Conservation (phyloP, 192 early-diverging fungal genomes). For the Backusella mclennaniae region DNA sequence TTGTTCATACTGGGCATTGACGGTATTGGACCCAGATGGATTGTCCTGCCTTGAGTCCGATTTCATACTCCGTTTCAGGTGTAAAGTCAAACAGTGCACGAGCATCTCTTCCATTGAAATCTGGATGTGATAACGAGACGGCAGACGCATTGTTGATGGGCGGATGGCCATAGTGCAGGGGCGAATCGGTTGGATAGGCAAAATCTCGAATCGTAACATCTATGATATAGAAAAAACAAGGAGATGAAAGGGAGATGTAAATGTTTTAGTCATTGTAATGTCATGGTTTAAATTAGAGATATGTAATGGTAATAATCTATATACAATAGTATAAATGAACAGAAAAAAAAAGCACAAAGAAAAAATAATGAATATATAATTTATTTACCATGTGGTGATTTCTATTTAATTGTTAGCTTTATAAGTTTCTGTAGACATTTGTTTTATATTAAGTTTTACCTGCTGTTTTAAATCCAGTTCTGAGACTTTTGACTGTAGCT, state of each 20-base stretch:
- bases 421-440: background rate
- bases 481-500: background rate
- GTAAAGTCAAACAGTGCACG: constrained; percentile 76
- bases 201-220: constrained; percentile 42
- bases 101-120: constrained; percentile 46
- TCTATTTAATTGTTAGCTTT: background rate
- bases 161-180: constrained; percentile 38
- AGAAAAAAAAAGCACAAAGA: background rate
- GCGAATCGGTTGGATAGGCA: constrained; percentile 42
- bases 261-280: background rate
- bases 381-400: constrained; percentile 3
- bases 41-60: constrained; percentile 64
- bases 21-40: constrained; percentile 65
- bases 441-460: background rate
- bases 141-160: constrained; percentile 14
- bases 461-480: background rate
- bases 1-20: constrained; percentile 50
- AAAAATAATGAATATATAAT: background rate
- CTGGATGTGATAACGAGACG: constrained; percentile 24
- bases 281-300: background rate
- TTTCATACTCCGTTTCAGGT: constrained; percentile 67
- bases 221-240: background rate
- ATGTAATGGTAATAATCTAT: background rate
- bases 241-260: background rate
- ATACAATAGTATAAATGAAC: background rate